These are phyloP conservation scores for Debaryomyces prosopidis DNA, from an alignment of 805 yeast species.

Conservation along the genomic window DNA sequence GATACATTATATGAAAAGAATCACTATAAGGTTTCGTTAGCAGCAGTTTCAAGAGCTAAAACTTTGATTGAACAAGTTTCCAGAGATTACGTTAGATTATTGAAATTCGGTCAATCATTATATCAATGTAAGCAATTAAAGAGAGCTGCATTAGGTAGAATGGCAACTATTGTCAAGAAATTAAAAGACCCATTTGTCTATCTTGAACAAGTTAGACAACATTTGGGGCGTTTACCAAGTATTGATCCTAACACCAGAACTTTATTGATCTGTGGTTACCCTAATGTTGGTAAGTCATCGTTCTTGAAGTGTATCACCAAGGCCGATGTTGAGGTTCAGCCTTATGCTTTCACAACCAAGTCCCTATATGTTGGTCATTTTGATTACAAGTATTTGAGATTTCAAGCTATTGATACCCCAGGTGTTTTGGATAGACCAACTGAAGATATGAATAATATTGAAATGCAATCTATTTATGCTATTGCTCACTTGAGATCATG, in stretches of 20 bases:
- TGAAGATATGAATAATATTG: constrained; percentile 99
- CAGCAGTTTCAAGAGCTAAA: constrained; percentile 92
- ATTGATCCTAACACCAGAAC: constrained; percentile 99
- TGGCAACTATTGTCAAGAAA: constrained; percentile 97
- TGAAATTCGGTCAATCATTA: constrained; percentile 95
- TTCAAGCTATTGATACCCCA: constrained; percentile 99
- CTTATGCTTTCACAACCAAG: constrained; percentile 98
- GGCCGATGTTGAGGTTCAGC: constrained; percentile 99
- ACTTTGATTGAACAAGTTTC: constrained; percentile 93
- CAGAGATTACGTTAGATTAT: constrained; percentile 89
- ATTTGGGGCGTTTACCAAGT: constrained; percentile 95
- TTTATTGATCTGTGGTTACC: constrained; percentile 95
- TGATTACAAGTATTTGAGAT: constrained; percentile 94
- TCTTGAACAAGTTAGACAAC: constrained; percentile 98
- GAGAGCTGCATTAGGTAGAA: constrained; percentile 98
- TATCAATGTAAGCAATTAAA: constrained; percentile 98
- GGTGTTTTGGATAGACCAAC: constrained; percentile 98
- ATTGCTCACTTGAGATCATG: constrained; percentile 97
- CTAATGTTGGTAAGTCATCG: constrained; percentile 98
- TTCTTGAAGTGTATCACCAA: constrained; percentile 91
- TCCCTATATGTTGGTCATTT: constrained; percentile 97
- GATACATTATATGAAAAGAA: constrained; percentile 97
- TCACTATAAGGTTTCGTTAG: constrained; percentile 95
- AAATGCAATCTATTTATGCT: constrained; percentile 98
- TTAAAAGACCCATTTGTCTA: constrained; percentile 91